A percentile compares a stretch with the other conserved stretches of the same genome.
phyloP scores from a whole-genome alignment of 2,329 filamentous ascomycete genomes.

The Talaromyces marneffei region DNA sequence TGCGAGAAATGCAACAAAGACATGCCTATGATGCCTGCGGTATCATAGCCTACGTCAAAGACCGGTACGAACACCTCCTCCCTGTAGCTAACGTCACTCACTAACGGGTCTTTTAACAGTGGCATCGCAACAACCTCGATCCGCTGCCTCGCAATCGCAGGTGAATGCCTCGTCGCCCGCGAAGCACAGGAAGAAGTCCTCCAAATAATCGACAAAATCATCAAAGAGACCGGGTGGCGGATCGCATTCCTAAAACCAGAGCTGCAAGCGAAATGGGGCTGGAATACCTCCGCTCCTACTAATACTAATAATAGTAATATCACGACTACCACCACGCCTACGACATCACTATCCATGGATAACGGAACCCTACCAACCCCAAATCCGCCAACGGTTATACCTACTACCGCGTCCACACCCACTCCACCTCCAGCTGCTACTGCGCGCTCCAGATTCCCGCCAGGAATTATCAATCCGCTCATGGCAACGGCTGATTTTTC shows the following conservation, averaged over 20 bases:
- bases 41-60: conserved; percentile 78
- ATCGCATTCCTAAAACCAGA: conserved; percentile 66
- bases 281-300: conserved; percentile 40
- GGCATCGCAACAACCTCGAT: conserved; percentile 74
- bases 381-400: background rate
- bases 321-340: background rate
- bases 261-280: conserved; percentile 72
- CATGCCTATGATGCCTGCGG: conserved; percentile 85
- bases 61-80: conserved; percentile 48
- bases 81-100: background rate
- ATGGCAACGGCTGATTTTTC: conserved; percentile 68
- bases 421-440: conserved; percentile 19
- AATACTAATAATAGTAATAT: background rate
- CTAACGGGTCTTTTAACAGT: conserved; percentile 34
- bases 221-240: conserved; percentile 71
- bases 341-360: conserved; percentile 3
- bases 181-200: conserved; percentile 77
- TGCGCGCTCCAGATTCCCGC: conserved; percentile 28
- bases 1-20: conserved; percentile 62
- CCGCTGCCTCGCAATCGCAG: conserved; percentile 71
- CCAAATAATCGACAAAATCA: conserved; percentile 67
- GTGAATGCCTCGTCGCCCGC: conserved; percentile 61
- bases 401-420: conserved; percentile 19
- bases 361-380: background rate
- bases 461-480: conserved; percentile 63